These are phyloP conservation scores for Kuraishia piskuri DNA, from an alignment of 805 yeast species.

Conservation along the genomic window DNA sequence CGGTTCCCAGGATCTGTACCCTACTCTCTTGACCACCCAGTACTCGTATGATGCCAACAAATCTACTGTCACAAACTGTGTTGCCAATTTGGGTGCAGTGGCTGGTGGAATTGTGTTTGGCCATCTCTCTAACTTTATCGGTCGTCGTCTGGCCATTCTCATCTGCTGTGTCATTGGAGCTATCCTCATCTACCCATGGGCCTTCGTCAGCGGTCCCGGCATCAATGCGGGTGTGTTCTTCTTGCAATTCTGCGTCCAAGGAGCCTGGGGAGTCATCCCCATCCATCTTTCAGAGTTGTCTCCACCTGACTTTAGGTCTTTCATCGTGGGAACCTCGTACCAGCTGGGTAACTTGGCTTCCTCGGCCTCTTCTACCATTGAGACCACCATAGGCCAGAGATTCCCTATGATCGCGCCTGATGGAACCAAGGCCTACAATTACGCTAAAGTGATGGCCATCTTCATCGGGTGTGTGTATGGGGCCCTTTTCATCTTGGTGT, in stretches of 20 bases:
- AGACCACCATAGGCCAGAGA: conserved; percentile 48
- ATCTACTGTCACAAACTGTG: conserved; percentile 46
- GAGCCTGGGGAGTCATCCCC: conserved; percentile 64
- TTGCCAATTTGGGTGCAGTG: conserved; percentile 52
- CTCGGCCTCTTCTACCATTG: conserved; percentile 65
- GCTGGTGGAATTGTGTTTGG: conserved; percentile 49
- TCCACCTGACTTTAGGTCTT: conserved; percentile 54
- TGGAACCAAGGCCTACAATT: conserved; percentile 33
- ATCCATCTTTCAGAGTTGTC: conserved; percentile 53
- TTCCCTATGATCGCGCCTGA: conserved; percentile 40
- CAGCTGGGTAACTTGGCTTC: conserved; percentile 67
- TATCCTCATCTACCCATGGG: conserved; percentile 58
- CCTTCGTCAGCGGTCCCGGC: conserved; percentile 34
- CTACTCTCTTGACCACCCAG: conserved; percentile 43
- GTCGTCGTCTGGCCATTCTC: conserved; percentile 46
- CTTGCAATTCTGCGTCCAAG: conserved; percentile 57
- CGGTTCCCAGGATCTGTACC: conserved; percentile 57
- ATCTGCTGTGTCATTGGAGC: conserved; percentile 48
- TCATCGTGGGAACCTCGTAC: conserved; percentile 55
- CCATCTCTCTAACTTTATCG: conserved; percentile 44
- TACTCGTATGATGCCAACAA: conserved; percentile 30
- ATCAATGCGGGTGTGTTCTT: conserved; percentile 54
- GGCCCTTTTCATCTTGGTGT: conserved; percentile 34
- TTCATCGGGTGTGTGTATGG: conserved; percentile 60
- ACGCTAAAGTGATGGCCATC: conserved; percentile 65